Evolutionary conservation across 2,329 filamentous ascomycete species (phyloP).

Genomic region (Coleophoma crateriformis): DNA sequence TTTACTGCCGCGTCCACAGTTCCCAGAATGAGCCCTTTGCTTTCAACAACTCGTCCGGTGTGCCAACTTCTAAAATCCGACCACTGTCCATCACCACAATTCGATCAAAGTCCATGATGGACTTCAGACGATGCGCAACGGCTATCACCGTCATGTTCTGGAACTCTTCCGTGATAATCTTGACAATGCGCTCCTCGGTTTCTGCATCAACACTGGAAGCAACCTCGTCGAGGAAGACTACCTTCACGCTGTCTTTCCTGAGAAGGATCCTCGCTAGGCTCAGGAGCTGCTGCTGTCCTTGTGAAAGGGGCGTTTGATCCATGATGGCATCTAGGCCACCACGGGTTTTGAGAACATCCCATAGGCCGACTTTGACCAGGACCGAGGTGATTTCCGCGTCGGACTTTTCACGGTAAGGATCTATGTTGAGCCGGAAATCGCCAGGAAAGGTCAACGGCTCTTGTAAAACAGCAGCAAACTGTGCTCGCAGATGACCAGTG

Average conservation of each 20-base stretch:
- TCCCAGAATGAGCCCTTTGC: neutral
- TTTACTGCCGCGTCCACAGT: neutral
- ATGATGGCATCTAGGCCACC: conserved; percentile 24
- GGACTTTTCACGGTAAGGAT: conserved; percentile 5
- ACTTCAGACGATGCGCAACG: conserved; percentile 30
- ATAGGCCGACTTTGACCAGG: neutral
- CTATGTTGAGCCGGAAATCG: conserved; percentile 13
- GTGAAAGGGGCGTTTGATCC: neutral
- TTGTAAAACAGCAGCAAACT: conserved; percentile 34
- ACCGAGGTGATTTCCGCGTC: neutral
- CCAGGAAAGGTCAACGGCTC: conserved; percentile 34
- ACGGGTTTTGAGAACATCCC: neutral
- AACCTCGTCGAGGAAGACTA: conserved; percentile 46
- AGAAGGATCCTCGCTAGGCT: conserved; percentile 4
- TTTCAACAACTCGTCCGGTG: conserved; percentile 74
- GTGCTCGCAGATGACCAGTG: conserved; percentile 31
- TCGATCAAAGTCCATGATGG: conserved; percentile 43
- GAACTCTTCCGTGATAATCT: conserved; percentile 47
- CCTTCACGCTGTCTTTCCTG: conserved; percentile 46
- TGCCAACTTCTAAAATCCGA: conserved; percentile 74
- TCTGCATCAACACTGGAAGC: conserved; percentile 53
- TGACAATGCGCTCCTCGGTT: conserved; percentile 50
- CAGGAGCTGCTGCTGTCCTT: conserved; percentile 31
- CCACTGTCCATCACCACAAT: conserved; percentile 41
- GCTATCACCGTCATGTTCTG: conserved; percentile 44